Percentiles rank a stretch among this genome's conserved stretches.
phyloP scores from a whole-genome alignment of 2,329 filamentous ascomycete species.

The Xylariaceae sp. region DNA sequence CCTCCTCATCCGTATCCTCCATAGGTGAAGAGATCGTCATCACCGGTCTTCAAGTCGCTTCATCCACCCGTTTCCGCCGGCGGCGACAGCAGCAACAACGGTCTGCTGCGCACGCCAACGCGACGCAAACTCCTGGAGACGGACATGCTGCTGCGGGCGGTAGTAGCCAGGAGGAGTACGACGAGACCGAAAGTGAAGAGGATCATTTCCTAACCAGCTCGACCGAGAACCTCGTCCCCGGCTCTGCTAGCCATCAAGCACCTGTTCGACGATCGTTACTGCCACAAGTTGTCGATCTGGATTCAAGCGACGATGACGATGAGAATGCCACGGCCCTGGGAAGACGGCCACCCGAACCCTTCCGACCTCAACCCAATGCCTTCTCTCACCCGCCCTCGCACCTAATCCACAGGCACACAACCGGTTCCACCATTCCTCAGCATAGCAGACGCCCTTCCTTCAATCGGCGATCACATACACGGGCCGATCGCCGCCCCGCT shows the following conservation, averaged over 20 bases:
- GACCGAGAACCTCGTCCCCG: conserved; percentile 43
- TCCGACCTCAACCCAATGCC: conserved; percentile 85
- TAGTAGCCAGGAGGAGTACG: conserved; percentile 91
- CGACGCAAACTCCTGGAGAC: conserved; percentile 34
- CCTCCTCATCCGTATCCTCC: conserved; percentile 85
- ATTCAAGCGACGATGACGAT: conserved; percentile 55
- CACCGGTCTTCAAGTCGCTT: conserved; percentile 73
- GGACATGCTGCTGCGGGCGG: conserved; percentile 32
- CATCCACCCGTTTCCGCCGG: conserved; percentile 57
- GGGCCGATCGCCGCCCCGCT: conserved; percentile 41
- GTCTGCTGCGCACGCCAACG: conserved; percentile 21
- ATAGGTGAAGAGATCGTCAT: conserved; percentile 85
- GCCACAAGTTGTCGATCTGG: conserved; percentile 35
- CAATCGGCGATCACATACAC: conserved; percentile 43
- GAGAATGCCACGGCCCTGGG: conserved; percentile 82
- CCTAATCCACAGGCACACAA: conserved; percentile 44
- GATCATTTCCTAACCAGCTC: conserved; percentile 61
- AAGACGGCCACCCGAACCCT: conserved; percentile 47
- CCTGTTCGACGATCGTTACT: conserved; percentile 34
- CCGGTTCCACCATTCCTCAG: conserved; percentile 43
- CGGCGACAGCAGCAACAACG: conserved; percentile 41
- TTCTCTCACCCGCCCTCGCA: conserved; percentile 74
- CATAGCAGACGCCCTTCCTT: conserved; percentile 47
- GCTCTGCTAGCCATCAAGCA: conserved; percentile 31
- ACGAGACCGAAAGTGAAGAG: conserved; percentile 87